Conservation (phyloP, 78 protist species). For the Isochrysis galbana region DNA sequence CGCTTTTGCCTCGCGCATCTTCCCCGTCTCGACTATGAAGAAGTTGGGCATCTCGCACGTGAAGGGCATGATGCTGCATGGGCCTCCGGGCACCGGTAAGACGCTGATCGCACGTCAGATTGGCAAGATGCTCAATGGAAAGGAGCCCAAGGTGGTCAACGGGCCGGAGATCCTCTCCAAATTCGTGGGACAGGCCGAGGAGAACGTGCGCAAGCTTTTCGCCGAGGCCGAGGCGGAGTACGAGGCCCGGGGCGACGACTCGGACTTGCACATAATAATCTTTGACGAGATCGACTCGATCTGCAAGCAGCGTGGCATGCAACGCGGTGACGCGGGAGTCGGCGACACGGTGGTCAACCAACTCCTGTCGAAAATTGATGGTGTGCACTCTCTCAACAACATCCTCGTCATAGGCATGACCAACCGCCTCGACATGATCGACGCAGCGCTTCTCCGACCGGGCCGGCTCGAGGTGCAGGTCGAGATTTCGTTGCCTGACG, state of each 20-base stretch:
- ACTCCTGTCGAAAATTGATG: slow-evolving; percentile 96
- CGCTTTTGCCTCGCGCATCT: slow-evolving; percentile 96
- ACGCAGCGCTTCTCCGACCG: slow-evolving; percentile 97
- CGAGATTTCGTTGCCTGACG: slow-evolving; percentile 96
- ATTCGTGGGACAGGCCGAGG: slow-evolving; percentile 94
- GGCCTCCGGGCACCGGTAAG: slow-evolving; percentile 80
- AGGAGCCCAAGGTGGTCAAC: slow-evolving; percentile 79
- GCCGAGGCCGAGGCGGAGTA: slow-evolving; percentile 86
- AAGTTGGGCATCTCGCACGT: slow-evolving; percentile 94
- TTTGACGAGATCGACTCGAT: slow-evolving; percentile 97
- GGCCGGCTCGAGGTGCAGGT: slow-evolving; percentile 97
- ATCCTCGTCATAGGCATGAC: slow-evolving; percentile 99
- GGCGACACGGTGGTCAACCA: slow-evolving; percentile 93
- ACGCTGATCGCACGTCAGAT: slow-evolving; percentile 98
- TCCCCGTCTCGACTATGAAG: slow-evolving; percentile 77
- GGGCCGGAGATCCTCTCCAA: slow-evolving; percentile 80
- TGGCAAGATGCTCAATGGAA: slow-evolving; percentile 96
- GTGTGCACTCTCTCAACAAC: slow-evolving; percentile 97
- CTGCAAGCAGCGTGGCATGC: slow-evolving; percentile 88
- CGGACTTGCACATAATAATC: slow-evolving; percentile 95
- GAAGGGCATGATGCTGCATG: slow-evolving; percentile 67
- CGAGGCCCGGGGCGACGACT: slow-evolving; percentile 81
- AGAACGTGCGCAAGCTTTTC: slow-evolving; percentile 94
- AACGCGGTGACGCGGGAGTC: slow-evolving; percentile 79
- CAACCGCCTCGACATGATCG: slow-evolving; percentile 94